Evolutionary conservation across 2,329 filamentous ascomycete genomes (phyloP).

Genomic region (Ceratocystiopsis sp.): DNA sequence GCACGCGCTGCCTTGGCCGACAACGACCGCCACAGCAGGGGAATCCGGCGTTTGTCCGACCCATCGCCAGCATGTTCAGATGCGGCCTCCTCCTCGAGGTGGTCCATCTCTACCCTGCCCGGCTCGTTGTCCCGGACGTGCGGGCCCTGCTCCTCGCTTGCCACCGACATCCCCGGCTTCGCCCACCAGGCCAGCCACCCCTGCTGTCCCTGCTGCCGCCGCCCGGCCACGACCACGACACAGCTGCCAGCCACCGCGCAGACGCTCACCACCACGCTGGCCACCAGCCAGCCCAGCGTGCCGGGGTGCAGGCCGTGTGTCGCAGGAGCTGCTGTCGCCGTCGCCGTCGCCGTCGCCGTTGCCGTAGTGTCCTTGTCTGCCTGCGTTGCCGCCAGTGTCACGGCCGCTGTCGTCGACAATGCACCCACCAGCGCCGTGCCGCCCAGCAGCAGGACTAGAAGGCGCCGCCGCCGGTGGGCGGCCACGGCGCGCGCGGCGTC

Average conservation of each 20-base stretch:
- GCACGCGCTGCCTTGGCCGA: too few relatives aligned
- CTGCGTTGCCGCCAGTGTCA: slow-evolving; percentile 3
- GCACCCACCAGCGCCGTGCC: not conserved
- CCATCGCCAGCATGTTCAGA: too few relatives aligned
- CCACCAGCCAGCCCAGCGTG: slow-evolving; percentile 4
- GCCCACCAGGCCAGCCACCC: too few relatives aligned
- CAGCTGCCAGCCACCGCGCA: not conserved
- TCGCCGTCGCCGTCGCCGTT: too few relatives aligned
- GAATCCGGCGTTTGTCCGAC: too few relatives aligned
- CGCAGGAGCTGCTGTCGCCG: not conserved
- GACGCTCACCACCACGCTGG: slow-evolving; percentile 4
- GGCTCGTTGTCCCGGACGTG: not conserved
- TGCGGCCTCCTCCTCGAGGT: not conserved
- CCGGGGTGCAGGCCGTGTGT: not conserved
- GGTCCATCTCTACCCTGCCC: slow-evolving; percentile 2
- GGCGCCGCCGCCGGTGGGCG: slow-evolving; percentile 2
- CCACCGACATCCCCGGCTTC: too few relatives aligned
- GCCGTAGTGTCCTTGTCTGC: slow-evolving; percentile 2
- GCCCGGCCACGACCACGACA: not conserved
- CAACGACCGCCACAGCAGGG: too few relatives aligned
- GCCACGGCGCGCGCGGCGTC: slow-evolving; percentile 2
- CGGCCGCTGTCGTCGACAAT: slow-evolving; percentile 5
- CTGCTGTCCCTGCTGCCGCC: not conserved
- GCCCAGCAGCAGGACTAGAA: slow-evolving; percentile 4
- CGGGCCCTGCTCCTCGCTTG: not conserved